Base-by-base conservation (phyloP, 2,329 filamentous ascomycete species). In the Endothia cerciana region DNA sequence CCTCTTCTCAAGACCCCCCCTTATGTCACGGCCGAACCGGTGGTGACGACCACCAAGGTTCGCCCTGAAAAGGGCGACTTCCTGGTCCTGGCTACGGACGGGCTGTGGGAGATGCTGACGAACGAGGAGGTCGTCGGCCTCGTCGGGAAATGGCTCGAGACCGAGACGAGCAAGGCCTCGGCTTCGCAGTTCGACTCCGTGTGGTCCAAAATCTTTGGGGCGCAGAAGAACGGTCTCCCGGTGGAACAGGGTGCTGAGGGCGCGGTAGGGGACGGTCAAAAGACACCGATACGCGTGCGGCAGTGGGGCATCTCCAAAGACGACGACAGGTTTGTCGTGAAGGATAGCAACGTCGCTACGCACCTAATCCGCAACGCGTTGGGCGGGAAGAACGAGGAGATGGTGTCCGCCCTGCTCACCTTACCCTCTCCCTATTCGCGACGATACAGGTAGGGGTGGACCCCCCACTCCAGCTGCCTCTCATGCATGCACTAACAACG, bases 31-130 rank as follows among this genome's bases (percentile, higher is more conserved):
- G 95, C 95, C 1, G 96, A 99, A 78, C 95, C 95, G 2, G 85
- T 98, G 28, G 87, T 99, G 62, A 98, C 94, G 0, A 97, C 93
- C 1, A 98, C 94, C 56, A 91, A 95, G 77, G 90, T 99, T 62
- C 85, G 94, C 72, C 95, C 95, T 1, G 87, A 92, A 63, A 92
- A 92, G 69, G 94, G 94, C 56, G 95, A 99, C 75, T 99, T 99
- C 73, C 84, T 99, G 15, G 94, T 99, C 68, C 89, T 99, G 83
- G 95, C 95, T 28, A 97, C 95, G 0, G 95, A 99, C 75, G 95
- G 95, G 4, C 84, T 99, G 0, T 99, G 95, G 95, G 95, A 99
- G 79, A 98, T 98, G 95, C 84, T 99, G 68, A 97, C 93, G 58
- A 99, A 98, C 73, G 95, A 99, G 75, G 95, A 99, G 81, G 95